phyloP scores from a whole-genome alignment of 148 eudicot species.

The Rhododendron griersonianum region DNA sequence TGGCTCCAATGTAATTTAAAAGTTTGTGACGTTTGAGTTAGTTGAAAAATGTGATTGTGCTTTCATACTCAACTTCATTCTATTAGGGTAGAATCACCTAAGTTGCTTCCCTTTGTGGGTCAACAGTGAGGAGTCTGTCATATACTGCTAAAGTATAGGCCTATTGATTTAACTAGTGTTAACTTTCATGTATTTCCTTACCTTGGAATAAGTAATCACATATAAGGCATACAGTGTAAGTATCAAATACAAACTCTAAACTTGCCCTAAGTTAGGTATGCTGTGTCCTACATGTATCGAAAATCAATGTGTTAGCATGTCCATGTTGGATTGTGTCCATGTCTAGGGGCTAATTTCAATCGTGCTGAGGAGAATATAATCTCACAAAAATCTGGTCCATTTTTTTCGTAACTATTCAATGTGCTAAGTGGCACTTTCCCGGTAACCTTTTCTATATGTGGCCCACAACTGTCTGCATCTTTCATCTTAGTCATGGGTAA shows the following conservation, averaged over 20 bases:
- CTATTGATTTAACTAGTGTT: not conserved
- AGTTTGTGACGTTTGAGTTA: not conserved
- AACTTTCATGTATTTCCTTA: not conserved
- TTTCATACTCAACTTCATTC: not conserved
- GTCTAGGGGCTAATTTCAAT: not conserved
- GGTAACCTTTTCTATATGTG: not conserved
- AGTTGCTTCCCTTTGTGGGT: not conserved
- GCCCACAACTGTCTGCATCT: not conserved
- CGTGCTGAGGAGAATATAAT: not conserved
- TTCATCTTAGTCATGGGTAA: not conserved
- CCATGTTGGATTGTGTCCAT: not conserved
- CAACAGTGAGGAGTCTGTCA: not conserved
- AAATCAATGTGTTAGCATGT: not conserved
- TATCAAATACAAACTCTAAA: not conserved
- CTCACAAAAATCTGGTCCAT: not conserved
- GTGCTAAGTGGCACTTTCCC: not conserved
- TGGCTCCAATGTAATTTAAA: not conserved
- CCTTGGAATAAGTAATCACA: not conserved
- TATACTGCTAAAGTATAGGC: not conserved
- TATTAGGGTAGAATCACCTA: not conserved
- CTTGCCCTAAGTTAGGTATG: not conserved
- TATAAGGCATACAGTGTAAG: not conserved
- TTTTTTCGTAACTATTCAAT: not conserved
- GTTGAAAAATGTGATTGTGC: not conserved
- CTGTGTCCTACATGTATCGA: not conserved